Evolutionary conservation across 2,329 filamentous ascomycete genomes (phyloP).

Genomic region (Alternaria sp.): DNA sequence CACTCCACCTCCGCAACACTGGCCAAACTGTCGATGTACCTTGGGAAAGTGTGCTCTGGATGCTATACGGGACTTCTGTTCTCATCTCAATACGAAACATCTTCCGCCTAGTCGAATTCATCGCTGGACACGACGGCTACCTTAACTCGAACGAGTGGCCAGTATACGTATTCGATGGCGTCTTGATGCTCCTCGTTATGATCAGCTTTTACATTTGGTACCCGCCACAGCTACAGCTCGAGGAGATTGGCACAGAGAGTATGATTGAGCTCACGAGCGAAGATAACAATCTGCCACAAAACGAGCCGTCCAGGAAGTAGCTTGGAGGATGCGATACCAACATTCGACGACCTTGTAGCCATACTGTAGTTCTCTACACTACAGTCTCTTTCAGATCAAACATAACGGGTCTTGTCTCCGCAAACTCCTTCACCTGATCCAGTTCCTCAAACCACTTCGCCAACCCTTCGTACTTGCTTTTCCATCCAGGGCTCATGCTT

Average conservation of each 20-base stretch:
- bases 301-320: neutral
- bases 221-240: conserved; percentile 5
- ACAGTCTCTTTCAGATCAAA: conserved; percentile 22
- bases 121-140: conserved; percentile 49
- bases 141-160: conserved; percentile 58
- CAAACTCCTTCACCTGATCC: conserved; percentile 19
- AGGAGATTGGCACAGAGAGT: neutral
- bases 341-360: neutral
- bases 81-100: conserved; percentile 55
- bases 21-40: conserved; percentile 14
- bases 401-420: conserved; percentile 24
- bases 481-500: conserved; percentile 12
- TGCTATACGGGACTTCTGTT: conserved; percentile 45
- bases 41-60: conserved; percentile 41
- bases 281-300: neutral
- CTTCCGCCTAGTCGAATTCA: conserved; percentile 56
- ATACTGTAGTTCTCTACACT: neutral
- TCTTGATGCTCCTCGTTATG: conserved; percentile 49
- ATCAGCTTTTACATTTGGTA: conserved; percentile 14
- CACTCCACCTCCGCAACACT: conserved; percentile 24
- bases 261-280: conserved; percentile 12
- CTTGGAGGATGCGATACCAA: neutral
- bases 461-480: conserved; percentile 11
- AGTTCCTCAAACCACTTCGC: conserved; percentile 15
- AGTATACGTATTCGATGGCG: conserved; percentile 57